phyloP scores from a whole-genome alignment of 805 yeast genomes.

The Candida endomychidarum region DNA sequence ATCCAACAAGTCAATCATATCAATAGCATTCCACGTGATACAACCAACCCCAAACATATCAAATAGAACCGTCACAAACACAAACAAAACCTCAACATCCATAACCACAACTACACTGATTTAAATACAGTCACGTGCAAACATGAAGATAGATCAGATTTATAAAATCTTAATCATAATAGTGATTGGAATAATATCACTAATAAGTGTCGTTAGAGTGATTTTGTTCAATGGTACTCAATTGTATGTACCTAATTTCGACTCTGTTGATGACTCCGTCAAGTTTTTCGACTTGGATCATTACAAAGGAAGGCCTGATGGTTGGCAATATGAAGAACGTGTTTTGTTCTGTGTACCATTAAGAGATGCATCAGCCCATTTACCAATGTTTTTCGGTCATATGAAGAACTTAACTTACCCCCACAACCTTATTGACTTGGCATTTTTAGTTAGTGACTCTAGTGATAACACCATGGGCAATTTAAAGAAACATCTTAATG shows the following conservation, averaged over 20 bases:
- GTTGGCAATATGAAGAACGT: conserved; percentile 79
- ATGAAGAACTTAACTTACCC: conserved; percentile 81
- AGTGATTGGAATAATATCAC: conserved; percentile 12
- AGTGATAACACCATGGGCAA: conserved; percentile 82
- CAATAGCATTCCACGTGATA: too few relatives aligned
- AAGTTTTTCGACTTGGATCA: conserved; percentile 72
- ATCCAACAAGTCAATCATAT: too few relatives aligned
- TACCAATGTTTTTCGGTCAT: conserved; percentile 86
- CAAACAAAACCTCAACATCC: background rate
- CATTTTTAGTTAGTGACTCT: conserved; percentile 88
- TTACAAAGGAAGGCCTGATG: conserved; percentile 63
- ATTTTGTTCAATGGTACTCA: conserved; percentile 12
- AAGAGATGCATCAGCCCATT: conserved; percentile 87
- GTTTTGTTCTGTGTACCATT: conserved; percentile 85
- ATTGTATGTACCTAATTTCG: conserved; percentile 35
- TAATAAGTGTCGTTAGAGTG: conserved; percentile 16
- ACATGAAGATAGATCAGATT: conserved; percentile 10
- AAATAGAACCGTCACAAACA: too few relatives aligned
- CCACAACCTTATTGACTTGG: conserved; percentile 75
- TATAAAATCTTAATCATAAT: conserved; percentile 11
- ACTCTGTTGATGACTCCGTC: conserved; percentile 35
- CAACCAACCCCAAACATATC: background rate
- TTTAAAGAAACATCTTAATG: conserved; percentile 54
- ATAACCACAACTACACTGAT: too few relatives aligned
- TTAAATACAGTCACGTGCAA: background rate